Conservation (phyloP, 352 stramenopile genomes). For the Phytophthora pistaciae region DNA sequence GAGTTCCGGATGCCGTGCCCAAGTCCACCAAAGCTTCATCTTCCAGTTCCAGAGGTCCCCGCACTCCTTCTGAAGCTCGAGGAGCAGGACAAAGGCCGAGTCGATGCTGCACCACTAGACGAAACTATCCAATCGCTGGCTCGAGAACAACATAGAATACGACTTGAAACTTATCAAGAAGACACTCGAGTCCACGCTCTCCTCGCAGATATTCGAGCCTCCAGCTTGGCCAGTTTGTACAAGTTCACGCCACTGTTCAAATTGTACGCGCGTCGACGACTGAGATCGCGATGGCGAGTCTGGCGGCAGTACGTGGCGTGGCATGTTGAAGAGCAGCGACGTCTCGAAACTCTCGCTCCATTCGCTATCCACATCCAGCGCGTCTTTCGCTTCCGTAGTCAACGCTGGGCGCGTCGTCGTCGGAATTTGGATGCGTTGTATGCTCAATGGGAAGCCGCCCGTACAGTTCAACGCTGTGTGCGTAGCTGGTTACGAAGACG, state of each 20-base stretch:
- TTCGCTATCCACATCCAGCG: constrained; percentile 70
- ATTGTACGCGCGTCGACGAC: constrained; percentile 58
- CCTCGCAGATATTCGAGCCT: constrained; percentile 50
- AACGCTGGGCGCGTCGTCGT: constrained; percentile 39
- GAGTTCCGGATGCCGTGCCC: constrained; percentile 25
- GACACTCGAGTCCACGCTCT: constrained; percentile 43
- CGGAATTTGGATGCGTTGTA: constrained; percentile 44
- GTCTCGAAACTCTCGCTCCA: constrained; percentile 48
- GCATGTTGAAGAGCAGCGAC: constrained; percentile 50
- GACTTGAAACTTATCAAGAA: constrained; percentile 38
- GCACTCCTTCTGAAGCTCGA: constrained; percentile 23
- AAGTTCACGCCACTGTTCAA: constrained; percentile 72
- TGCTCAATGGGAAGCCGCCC: constrained; percentile 46
- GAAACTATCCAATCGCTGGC: constrained; percentile 29
- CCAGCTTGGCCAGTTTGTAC: constrained; percentile 48
- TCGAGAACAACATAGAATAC: constrained; percentile 36
- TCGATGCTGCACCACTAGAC: constrained; percentile 29
- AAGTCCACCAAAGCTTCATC: constrained; percentile 17
- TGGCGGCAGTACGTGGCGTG: constrained; percentile 59
- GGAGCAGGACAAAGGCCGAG: constrained; percentile 26
- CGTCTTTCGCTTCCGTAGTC: constrained; percentile 56
- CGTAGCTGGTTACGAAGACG: constrained; percentile 36
- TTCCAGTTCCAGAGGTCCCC: constrained; percentile 3
- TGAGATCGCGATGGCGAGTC: constrained; percentile 37
- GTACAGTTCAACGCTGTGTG: constrained; percentile 43